A percentile compares a stretch with the other conserved stretches of the same genome.
Conservation (phyloP, 2,329 filamentous ascomycete genomes). For the Huntiella bhutanensis region DNA sequence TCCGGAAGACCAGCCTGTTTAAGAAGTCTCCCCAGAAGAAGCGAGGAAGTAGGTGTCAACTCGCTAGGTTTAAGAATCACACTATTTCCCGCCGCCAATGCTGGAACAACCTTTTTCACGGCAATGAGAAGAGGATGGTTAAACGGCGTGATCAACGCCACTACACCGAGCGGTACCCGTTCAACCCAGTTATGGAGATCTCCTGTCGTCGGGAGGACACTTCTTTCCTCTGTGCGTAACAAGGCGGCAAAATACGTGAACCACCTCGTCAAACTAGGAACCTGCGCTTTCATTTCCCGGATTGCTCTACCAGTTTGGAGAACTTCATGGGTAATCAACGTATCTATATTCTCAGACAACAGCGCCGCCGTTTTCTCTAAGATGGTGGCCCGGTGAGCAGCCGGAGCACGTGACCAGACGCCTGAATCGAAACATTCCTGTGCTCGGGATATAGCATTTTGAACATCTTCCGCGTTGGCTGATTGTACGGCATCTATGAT, state of each 20-base stretch:
- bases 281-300: conserved; percentile 20
- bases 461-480: conserved; percentile 29
- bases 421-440: conserved; percentile 24
- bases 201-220: conserved; percentile 28
- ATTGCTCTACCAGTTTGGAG: conserved; percentile 27
- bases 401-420: conserved; percentile 24
- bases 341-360: conserved; percentile 20
- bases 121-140: conserved; percentile 30
- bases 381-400: conserved; percentile 21
- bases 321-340: conserved; percentile 27
- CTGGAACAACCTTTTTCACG: conserved; percentile 28
- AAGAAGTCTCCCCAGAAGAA: conserved; percentile 31
- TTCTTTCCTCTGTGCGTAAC: conserved; percentile 23
- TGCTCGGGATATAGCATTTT: conserved; percentile 28
- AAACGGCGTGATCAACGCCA: conserved; percentile 38
- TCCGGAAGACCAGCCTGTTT: conserved; percentile 56
- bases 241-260: conserved; percentile 26
- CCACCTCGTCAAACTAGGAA: conserved; percentile 17
- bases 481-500: conserved; percentile 23
- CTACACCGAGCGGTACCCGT: conserved; percentile 31
- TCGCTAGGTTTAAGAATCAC: conserved; percentile 35
- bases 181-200: conserved; percentile 28
- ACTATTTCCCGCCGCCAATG: conserved; percentile 28
- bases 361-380: conserved; percentile 27
- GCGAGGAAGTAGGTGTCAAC: conserved; percentile 28